Evolutionary conservation across 805 yeast species (phyloP).

Genomic region (Candida fluviatilis): DNA sequence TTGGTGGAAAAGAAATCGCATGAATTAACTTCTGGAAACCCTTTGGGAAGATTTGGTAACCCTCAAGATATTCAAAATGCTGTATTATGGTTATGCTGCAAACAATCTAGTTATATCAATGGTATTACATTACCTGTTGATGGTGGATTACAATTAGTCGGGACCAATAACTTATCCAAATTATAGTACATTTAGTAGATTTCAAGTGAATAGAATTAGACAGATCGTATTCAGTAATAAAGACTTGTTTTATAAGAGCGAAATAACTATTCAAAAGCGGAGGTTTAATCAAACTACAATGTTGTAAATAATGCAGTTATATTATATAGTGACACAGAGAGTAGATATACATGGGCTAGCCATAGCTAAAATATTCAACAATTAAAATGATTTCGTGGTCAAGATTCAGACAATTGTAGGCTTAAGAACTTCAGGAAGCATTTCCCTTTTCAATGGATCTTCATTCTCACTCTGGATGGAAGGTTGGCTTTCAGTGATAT

Average conservation of each 20-base stretch:
- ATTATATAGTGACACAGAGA: too few relatives aligned
- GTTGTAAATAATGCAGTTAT: too few relatives aligned
- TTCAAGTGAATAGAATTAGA: too few relatives aligned
- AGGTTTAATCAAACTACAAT: too few relatives aligned
- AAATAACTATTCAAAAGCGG: not conserved
- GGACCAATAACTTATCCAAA: slow-evolving; percentile 10
- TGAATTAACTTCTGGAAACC: slow-evolving; percentile 41
- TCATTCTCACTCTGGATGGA: not conserved
- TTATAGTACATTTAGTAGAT: too few relatives aligned
- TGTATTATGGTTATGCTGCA: slow-evolving; percentile 49
- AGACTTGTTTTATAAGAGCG: too few relatives aligned
- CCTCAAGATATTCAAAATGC: slow-evolving; percentile 51
- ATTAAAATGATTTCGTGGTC: too few relatives aligned
- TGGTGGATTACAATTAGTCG: slow-evolving; percentile 51
- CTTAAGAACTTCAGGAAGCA: not conserved
- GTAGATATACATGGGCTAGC: too few relatives aligned
- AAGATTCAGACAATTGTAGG: too few relatives aligned
- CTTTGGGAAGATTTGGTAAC: slow-evolving; percentile 52
- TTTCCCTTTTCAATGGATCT: not conserved
- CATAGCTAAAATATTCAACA: too few relatives aligned
- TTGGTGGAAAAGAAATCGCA: slow-evolving; percentile 43
- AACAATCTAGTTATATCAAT: slow-evolving; percentile 53
- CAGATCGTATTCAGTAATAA: too few relatives aligned
- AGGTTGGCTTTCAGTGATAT: not conserved
- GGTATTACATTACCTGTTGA: slow-evolving; percentile 61